Base-by-base conservation (phyloP, 495 filamentous ascomycete genomes). In the Haplographium delicatum region DNA sequence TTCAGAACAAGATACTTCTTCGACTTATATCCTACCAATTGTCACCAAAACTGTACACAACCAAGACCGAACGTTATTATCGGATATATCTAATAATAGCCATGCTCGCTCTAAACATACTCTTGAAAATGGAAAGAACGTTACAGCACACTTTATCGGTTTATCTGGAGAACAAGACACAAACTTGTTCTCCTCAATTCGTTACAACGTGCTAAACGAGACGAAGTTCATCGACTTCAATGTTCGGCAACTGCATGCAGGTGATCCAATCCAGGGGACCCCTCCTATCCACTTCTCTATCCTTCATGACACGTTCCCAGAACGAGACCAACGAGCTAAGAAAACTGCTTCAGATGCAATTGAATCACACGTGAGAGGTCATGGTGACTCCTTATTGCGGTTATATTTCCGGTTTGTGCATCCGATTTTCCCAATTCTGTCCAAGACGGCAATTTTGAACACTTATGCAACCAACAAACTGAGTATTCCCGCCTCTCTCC, bases 341-440 rank as follows among this genome's bases (percentile, higher is more conserved):
- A 34, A 44, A 25, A 27, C 28, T 24, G 55, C 55, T 26, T 61
- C 55, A 3, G 55, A 61, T 28, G 47, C 20, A 3, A 61, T 61
- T 39, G 58, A 55, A 33, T 16, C 41, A 4, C 44, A 52, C 42
- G 58, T 56, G 5, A 20, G 15, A 3, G 42, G 28, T 13, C 47
- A 58, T 51, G 51, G 40, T 1, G 43, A 47, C 30, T 41, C 54
- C 1, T 42, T 61, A 16, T 18, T 61, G 1, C 43, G 47, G n/a
- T 48, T 61, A 5, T 61, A 58, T 20, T 61, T 61, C 35, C 38
- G 47, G 15, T 53, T 58, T 39, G 43, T 61, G n/a, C 58, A 61
- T 35, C 58, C 58, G 4, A 38, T 46, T 1, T 40, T 58, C 5
- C 48, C 50, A 11, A 33, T 61, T 8, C 25, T 61, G 20, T 55